Evolutionary conservation across 2,329 filamentous ascomycete genomes (phyloP), one percentile per base, ranked within the genome.

Genomic region (Colletotrichum sp.): DNA sequence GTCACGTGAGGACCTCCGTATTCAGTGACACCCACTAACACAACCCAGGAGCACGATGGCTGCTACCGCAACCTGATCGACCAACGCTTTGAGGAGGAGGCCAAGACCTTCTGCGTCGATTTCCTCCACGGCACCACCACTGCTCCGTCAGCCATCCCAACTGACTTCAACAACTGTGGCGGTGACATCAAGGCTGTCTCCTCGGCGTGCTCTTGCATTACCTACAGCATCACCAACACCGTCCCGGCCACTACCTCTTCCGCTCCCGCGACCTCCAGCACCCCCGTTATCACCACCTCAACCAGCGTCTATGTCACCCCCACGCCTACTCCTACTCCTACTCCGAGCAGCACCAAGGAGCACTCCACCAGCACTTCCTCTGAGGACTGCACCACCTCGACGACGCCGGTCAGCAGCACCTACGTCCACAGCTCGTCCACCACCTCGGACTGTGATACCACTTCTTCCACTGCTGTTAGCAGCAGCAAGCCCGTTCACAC

Each of bases 191-290:
- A 52, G 21, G 76, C 72, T 16, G 77, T 82, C 57, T 82, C 80
- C 77, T 85, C 85, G 57, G 84, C 83, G 60, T 85, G 84, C 81
- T 85, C 84, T 8, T 85, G 84, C 80, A 80, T 85, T 78, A 81
- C 82, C 71, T 85, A 85, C 79, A 63, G 30, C 60, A 28, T 76
- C 21, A 76, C 59, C 30, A 67, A 28, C 60, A 76, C 72, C 12
- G 66, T 66, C 12, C 44, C 71, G 16, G 49, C 28, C 32, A 75
- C 70, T 18, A 76, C 63, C 15, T 65, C 34, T 10, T 28, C 69
- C 7, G 21, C 69, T 13, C 39, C 69, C 10, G 34, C 24, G 21
- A 76, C 49, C 18, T 66, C 71, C 63, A 73, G 68, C 28, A 66
- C 59, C 12, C 32, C 57, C 12, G 32, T 30, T 4, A 57, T 57